Base-by-base conservation (phyloP, 495 filamentous ascomycete genomes). In the Penicillium paradoxum region DNA sequence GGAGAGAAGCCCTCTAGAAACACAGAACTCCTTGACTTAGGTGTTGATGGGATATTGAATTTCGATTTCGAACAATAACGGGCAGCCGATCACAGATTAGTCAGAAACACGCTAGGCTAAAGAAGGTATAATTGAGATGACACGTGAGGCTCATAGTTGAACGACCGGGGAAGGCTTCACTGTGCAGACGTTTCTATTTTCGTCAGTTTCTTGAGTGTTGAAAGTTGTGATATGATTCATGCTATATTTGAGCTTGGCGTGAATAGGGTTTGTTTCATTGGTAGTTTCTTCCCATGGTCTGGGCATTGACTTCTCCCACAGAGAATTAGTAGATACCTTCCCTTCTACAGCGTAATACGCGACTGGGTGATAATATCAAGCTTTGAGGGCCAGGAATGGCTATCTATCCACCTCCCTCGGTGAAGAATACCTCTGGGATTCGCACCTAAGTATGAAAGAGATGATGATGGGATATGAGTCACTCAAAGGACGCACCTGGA, bases 31-130 rank as follows among this genome's bases (percentile, higher is more conserved):
- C 38, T 41, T 42, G 4, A 14, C 21, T 17, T 43, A 6, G 40
- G 22, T 48, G 45, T 48, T 24, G 45, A 48, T 48, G 33, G 41
- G 27, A 55, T 49, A 37, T 53, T n/a, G 50, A 51, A 51, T 43
- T 51, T 42, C 38, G 40, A 25, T 34, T 45, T 58, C 45, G 33
- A 53, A 37, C 41, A 56, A 38, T 39, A 42, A 55, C 56, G 55
- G 50, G 55, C 44, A 24, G 36, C 49, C 49, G 43, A 30, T 43
- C 44, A 48, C 25, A 21, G 21, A 41, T 59, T 45, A 59, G 42
- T 53, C 27, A 49, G 9, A n/a, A 8, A 18, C 21, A 6, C 53
- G 49, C 57, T 56, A 56, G 48, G 38, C 57, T 41, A 11, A 36
- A 48, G 49, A 0, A 10, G 49, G 53, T 37, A 49, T 51, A 49